Evolutionary conservation across 2,329 filamentous ascomycete species (phyloP).

Genomic region (Diaporthe nobilis): DNA sequence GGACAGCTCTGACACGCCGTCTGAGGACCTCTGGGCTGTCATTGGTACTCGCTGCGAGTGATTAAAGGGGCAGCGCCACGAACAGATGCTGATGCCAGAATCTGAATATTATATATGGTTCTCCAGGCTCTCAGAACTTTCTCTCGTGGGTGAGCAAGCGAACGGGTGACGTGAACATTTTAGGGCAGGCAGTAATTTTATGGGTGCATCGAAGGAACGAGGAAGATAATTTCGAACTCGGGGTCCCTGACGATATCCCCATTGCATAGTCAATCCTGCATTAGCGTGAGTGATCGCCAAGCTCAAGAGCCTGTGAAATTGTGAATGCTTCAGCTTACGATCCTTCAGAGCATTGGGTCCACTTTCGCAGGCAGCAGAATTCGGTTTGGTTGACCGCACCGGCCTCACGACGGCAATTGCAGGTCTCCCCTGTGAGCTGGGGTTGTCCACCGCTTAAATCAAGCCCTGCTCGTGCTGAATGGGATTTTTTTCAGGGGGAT

Average conservation of each 20-base stretch:
- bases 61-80: not conserved
- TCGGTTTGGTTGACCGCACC: not conserved
- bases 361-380: not conserved
- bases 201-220: not conserved
- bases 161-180: not conserved
- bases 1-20: not conserved
- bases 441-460: not conserved
- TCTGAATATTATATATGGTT: not conserved
- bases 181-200: too few relatives aligned
- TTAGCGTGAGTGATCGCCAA: not conserved
- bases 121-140: not conserved
- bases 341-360: not conserved
- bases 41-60: not conserved
- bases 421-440: not conserved
- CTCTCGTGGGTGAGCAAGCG: not conserved
- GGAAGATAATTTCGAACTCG: not conserved
- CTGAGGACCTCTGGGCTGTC: not conserved
- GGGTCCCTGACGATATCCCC: not conserved
- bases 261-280: not conserved
- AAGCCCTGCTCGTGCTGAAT: not conserved
- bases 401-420: not conserved
- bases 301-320: not conserved
- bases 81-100: not conserved
- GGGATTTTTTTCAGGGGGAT: too few relatives aligned
- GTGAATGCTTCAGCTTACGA: not conserved